Evolutionary conservation across 2,329 filamentous ascomycete genomes (phyloP), one percentile per base, ranked within the genome.

Genomic region (Lachnellula occidentalis): DNA sequence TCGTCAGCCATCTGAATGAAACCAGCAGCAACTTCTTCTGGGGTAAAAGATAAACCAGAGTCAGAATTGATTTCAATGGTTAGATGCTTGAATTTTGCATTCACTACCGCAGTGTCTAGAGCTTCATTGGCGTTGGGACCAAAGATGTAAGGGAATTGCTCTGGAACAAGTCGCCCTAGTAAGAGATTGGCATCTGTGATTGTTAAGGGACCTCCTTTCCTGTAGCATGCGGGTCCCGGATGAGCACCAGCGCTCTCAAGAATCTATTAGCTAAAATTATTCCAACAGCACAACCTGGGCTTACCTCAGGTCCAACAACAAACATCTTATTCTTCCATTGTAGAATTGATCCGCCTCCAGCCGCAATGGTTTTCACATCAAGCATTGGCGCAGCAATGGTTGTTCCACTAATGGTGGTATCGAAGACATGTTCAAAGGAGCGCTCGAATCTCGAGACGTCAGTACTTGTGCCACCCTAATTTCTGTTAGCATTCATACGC

Each of bases 161-260:
- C 88, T 0, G 92, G 91, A 1, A 95, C 72, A 3, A 96, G 75
- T 36, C 91, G 80, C 0, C 91, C 90, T 0, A 96, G 80, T 63
- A 90, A 89, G 5, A 95, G 70, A 64, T 95, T 95, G 1, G 91
- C 91, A 67, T 96, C 91, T 0, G 91, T 96, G 19, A 96, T 90
- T 0, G 91, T 92, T 3, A 92, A 77, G 2, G 91, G 91, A 0
- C 91, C 91, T 0, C 87, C 88, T 69, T 96, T 95, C 21, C 90
- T 81, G 70, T 96, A 96, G 62, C 91, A 95, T 1, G 90, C 89
- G 8, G 91, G 91, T 0, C 91, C 91, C 0, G 91, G 91, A 65
- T 95, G 89, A 92, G 87, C 67, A 92, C 88, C 64, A 12, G 27
- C 27, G 27, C 27, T 31, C 27, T 31, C 27, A 11, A 12, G 27